Base-by-base conservation (phyloP, 306 rosid genomes). In the Nissolia schottii region DNA sequence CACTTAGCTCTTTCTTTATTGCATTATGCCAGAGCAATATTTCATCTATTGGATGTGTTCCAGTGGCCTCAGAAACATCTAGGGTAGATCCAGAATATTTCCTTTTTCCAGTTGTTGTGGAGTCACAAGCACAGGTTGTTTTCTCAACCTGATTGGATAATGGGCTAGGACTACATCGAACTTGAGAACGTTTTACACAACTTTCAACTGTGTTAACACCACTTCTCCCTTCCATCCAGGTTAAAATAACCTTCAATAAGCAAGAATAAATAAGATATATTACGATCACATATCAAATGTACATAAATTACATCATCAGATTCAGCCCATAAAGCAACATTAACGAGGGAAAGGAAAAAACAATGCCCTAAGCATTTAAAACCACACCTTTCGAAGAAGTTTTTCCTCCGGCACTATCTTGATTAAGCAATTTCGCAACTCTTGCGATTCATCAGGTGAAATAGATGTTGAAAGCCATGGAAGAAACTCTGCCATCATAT, bases 21-120 rank as follows among this genome's bases (percentile, higher is more conserved):
- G 99, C 99, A 83, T 89, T 89, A 85, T 95, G 99, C 99, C 99
- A 95, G 56, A 89, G 89, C 84, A 92, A 83, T 81, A 89, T 95
- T 79, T 92, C 97, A 84, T 95, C 87, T 51, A 95, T 95, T 15
- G 97, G 99, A 80, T 89, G 96, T 12, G 76, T 77, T 64, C 67
- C 96, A 66, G 55, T 67, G 70, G 62, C 53, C 75, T 87, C 90
- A 45, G 83, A 84, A 78, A 57, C 71, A 74, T 86, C 97, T 12
- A 28, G 66, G 83, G 73, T 49, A 54, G 90, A 84, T 76, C 85
- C 96, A 72, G 79, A 63, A 83, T 83, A 73, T 85, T 92, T 92
- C 85, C 97, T 80, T 88, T 95, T 92, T 50, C 99, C 96, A 25
- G 78, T 86, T 68, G 81, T 76, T 13, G 87, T 74, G 53, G 78